These are phyloP conservation scores for Sugiyamaella mastotermitis DNA, from an alignment of 805 yeast species.

Conservation along the genomic window DNA sequence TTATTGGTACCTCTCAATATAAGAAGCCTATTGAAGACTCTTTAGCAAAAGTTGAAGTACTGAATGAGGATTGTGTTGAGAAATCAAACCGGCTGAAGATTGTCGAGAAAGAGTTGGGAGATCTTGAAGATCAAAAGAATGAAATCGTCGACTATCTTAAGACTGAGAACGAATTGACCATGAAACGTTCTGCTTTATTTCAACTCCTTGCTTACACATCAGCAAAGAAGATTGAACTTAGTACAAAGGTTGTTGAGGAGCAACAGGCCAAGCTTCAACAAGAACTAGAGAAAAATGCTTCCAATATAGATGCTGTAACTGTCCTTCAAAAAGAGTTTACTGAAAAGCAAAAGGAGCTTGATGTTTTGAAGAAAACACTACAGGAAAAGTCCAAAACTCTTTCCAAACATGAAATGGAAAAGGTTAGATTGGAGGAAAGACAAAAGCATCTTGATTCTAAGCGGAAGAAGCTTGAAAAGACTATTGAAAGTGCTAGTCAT, in stretches of 20 bases:
- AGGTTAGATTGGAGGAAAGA: constrained; percentile 71
- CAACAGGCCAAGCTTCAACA: constrained; percentile 37
- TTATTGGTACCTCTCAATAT: constrained; percentile 87
- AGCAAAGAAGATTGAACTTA: constrained; percentile 35
- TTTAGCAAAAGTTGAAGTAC: constrained; percentile 53
- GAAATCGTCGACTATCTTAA: constrained; percentile 62
- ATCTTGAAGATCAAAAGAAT: constrained; percentile 57
- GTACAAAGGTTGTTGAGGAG: constrained; percentile 34
- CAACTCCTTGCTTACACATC: constrained; percentile 45
- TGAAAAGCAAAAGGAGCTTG: constrained; percentile 18
- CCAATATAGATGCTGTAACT: constrained; percentile 36
- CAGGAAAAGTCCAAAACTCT: constrained; percentile 26
- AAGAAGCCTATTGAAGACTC: constrained; percentile 68
- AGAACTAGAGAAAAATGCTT: constrained; percentile 37
- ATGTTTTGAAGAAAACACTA: constrained; percentile 25
- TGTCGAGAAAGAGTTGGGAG: constrained; percentile 66
- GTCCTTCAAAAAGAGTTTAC: constrained; percentile 20
- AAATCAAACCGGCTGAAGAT: constrained; percentile 74
- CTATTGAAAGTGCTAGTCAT: constrained; percentile 42
- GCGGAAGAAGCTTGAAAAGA: constrained; percentile 52
- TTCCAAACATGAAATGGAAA: constrained; percentile 45
- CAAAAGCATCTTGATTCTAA: constrained; percentile 58
- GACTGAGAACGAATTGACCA: constrained; percentile 54
- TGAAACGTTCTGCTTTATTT: constrained; percentile 47
- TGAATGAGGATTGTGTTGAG: constrained; percentile 75